Conservation (phyloP, 345 rosid species). For the Murraya paniculata region DNA sequence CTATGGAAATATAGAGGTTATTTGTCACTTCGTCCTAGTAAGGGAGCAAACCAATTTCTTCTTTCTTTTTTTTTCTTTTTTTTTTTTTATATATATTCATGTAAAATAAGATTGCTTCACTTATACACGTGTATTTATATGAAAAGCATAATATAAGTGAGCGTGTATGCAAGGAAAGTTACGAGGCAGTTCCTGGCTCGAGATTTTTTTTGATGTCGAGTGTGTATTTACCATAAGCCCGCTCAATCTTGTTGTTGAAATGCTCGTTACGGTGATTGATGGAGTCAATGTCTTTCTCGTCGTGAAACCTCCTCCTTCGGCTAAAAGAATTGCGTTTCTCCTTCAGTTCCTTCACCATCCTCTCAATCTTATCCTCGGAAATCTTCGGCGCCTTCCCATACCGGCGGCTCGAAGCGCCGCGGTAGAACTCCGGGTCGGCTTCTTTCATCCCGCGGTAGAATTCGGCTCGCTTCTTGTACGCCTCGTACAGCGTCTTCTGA, state of each 20-base stretch:
- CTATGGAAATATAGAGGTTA: too few relatives aligned
- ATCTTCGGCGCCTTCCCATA: slow-evolving; percentile 90
- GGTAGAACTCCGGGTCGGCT: slow-evolving; percentile 95
- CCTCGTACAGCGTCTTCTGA: slow-evolving; percentile 80
- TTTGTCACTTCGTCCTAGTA: too few relatives aligned
- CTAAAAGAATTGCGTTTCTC: slow-evolving; percentile 80
- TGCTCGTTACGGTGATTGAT: slow-evolving; percentile 98
- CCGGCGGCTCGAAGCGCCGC: slow-evolving; percentile 88
- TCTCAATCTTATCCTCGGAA: slow-evolving; percentile 77
- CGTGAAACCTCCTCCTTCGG: slow-evolving; percentile 82
- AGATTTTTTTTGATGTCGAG: slow-evolving; percentile 94
- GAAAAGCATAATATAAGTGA: too few relatives aligned
- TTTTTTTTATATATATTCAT: too few relatives aligned
- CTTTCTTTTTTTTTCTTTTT: too few relatives aligned
- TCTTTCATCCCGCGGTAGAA: slow-evolving; percentile 97
- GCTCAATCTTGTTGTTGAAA: slow-evolving; percentile 96
- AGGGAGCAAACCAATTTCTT: too few relatives aligned
- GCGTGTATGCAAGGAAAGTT: not conserved
- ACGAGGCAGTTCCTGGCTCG: slow-evolving; percentile 95
- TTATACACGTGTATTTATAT: too few relatives aligned
- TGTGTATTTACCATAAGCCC: slow-evolving; percentile 94
- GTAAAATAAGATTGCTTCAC: too few relatives aligned
- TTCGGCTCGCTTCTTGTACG: slow-evolving; percentile 82
- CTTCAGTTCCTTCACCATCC: slow-evolving; percentile 80
- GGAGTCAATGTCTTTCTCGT: slow-evolving; percentile 93